A percentile compares a stretch with the other conserved stretches of the same genome.
Conservation (phyloP, 495 filamentous ascomycete genomes). For the Lophiotrema nucula region DNA sequence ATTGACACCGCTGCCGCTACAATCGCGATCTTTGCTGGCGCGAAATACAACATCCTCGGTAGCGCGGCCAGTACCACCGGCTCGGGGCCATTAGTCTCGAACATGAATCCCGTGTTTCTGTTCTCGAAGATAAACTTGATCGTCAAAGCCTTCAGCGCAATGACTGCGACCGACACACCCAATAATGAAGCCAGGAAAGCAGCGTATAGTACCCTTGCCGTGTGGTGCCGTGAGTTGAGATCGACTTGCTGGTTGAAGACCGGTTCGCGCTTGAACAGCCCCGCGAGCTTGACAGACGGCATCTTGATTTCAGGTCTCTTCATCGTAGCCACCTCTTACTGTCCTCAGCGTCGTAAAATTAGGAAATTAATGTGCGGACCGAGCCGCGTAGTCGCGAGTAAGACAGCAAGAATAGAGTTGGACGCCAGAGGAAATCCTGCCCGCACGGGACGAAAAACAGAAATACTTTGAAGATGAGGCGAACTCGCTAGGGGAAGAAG, state of each 20-base stretch:
- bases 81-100: conserved; percentile 19
- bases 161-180: conserved; percentile 4
- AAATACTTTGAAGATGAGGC: too few species aligned
- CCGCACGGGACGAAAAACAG: too few species aligned
- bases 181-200: conserved; percentile 3
- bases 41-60: conserved; percentile 9
- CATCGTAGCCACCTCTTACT: conserved; percentile 2
- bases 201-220: conserved; percentile 12
- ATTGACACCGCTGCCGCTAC: conserved; percentile 7
- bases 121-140: conserved; percentile 28
- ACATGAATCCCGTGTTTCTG: conserved; percentile 18
- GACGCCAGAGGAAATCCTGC: too few species aligned
- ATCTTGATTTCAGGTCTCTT: conserved; percentile 20
- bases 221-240: conserved; percentile 5
- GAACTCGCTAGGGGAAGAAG: too few species aligned
- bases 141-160: conserved; percentile 24
- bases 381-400: too few species aligned
- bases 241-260: conserved; percentile 27
- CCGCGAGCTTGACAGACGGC: conserved; percentile 7
- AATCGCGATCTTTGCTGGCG: conserved; percentile 19
- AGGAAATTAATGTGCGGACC: background rate
- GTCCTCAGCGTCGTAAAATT: background rate
- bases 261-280: conserved; percentile 19
- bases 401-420: too few species aligned
- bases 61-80: conserved; percentile 20